phyloP scores from a whole-genome alignment of 208 protist genomes.

The Acanthamoeba sp. region DNA sequence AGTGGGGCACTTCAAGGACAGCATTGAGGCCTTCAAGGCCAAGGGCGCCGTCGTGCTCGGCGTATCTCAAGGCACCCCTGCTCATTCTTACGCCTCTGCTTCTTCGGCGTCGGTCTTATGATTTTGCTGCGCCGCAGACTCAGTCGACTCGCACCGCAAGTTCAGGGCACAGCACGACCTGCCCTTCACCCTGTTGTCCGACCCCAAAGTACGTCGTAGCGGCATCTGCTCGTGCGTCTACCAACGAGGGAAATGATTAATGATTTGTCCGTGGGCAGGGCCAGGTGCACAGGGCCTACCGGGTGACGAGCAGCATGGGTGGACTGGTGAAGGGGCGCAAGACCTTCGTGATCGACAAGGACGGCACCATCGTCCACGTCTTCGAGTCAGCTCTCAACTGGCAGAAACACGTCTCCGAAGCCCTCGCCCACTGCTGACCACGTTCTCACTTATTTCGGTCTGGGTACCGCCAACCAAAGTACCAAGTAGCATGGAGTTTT shows the following conservation, averaged over 20 bases:
- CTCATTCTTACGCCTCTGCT: not conserved
- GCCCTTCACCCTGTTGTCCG: conserved; percentile 23
- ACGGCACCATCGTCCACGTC: conserved; percentile 19
- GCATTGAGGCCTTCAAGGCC: conserved; percentile 17
- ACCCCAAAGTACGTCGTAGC: not conserved
- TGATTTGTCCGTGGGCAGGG: not conserved
- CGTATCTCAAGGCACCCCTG: not conserved
- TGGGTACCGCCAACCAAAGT: too few relatives aligned
- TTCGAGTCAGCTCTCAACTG: conserved; percentile 47
- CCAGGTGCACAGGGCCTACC: conserved; percentile 11
- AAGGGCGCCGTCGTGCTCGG: conserved; percentile 26
- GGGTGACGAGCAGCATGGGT: not conserved
- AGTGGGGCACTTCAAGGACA: not conserved
- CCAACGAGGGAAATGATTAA: too few relatives aligned
- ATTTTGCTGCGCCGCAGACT: not conserved
- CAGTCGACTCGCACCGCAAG: conserved; percentile 51
- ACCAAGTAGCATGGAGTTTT: too few relatives aligned
- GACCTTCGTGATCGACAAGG: conserved; percentile 47
- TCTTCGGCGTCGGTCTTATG: not conserved
- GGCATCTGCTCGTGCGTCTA: too few relatives aligned
- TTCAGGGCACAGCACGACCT: not conserved
- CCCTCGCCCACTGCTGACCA: conserved; percentile 56
- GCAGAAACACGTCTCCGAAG: conserved; percentile 53
- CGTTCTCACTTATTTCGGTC: too few relatives aligned
- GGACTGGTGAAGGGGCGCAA: conserved; percentile 46